Conservation (phyloP, 2,329 filamentous ascomycete species). For the Nectriaceae sp. region DNA sequence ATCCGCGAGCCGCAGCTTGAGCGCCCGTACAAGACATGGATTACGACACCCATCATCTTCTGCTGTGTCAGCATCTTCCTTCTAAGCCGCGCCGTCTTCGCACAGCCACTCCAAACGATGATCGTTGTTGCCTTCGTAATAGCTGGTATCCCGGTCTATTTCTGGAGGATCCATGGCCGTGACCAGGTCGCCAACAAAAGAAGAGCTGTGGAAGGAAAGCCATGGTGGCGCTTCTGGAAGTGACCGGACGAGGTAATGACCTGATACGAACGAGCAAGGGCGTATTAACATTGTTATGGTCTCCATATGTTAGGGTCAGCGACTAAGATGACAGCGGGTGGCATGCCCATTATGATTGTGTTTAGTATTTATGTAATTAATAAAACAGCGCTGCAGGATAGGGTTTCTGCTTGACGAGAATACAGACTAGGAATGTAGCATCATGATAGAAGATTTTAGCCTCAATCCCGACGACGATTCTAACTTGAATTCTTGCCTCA, state of each 20-base stretch:
- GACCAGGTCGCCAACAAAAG: constrained; percentile 52
- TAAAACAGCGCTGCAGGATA: not conserved
- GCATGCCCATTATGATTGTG: not conserved
- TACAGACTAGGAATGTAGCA: not conserved
- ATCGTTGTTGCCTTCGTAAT: constrained; percentile 84
- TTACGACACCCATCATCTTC: constrained; percentile 94
- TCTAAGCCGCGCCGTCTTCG: constrained; percentile 84
- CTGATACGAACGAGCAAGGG: no score
- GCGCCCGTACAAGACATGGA: constrained; percentile 93
- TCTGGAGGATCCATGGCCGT: constrained; percentile 75
- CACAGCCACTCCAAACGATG: constrained; percentile 86
- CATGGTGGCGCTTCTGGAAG: constrained; percentile 65
- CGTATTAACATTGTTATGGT: no score
- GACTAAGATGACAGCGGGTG: not conserved
- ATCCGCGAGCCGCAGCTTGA: constrained; percentile 87
- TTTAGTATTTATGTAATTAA: not conserved
- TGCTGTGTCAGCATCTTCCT: constrained; percentile 96
- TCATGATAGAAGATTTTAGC: not conserved
- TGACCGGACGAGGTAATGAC: constrained; percentile 16
- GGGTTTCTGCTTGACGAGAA: not conserved
- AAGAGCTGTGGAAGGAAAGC: constrained; percentile 33
- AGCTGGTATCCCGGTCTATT: constrained; percentile 84
- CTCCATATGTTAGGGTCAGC: not conserved
- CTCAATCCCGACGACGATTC: no score
- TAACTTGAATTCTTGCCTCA: no score